Evolutionary conservation across 805 yeast genomes (phyloP), one percentile per base, ranked within the genome.

Genomic region (Zygotorulaspora chibaensis): DNA sequence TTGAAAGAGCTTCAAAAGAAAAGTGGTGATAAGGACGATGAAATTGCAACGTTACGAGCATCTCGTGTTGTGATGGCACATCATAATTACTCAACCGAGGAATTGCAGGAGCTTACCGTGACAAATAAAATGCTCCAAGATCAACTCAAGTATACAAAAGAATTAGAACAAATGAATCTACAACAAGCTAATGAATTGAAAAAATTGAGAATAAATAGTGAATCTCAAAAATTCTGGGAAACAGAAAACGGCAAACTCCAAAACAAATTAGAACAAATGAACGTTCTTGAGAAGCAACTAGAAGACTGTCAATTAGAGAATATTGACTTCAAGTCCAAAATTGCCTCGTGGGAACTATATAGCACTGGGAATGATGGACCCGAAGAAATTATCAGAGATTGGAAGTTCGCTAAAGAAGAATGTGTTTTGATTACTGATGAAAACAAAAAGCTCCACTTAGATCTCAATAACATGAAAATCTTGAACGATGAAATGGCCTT

Each of bases 131-230:
- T 68, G 38, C 54, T 75, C 23, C 55, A 61, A 16, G 72, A 71
- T 23, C 82, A 79, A 55, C 54, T 76, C 33, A 60, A 67, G 20
- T 71, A 75, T 51, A 61, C 76, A 36, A 65, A 71, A 53, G 72
- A 70, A 35, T 55, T 75, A 47, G 87, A 83, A 50, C 68, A 71
- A 4, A 74, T 76, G 50, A 76, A 78, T 48, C 66, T 80, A 42
- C 66, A 72, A 7, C 80, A 83, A 56, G 66, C 78, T 17, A 75
- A 72, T 48, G 74, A 78, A 33, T 70, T 83, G 46, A 73, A 73
- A 50, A 66, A 69, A 8, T 65, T 79, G 18, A 76, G 76, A 23
- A 50, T 54, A 17, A 13, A 50, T 2, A 54, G 43, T 15, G 64
- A 62, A 8, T 54, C 61, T 1, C 51, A 45, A 8, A 35, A 48